phyloP scores from a whole-genome alignment of 306 rosid species.

The Medicago ruthenica region DNA sequence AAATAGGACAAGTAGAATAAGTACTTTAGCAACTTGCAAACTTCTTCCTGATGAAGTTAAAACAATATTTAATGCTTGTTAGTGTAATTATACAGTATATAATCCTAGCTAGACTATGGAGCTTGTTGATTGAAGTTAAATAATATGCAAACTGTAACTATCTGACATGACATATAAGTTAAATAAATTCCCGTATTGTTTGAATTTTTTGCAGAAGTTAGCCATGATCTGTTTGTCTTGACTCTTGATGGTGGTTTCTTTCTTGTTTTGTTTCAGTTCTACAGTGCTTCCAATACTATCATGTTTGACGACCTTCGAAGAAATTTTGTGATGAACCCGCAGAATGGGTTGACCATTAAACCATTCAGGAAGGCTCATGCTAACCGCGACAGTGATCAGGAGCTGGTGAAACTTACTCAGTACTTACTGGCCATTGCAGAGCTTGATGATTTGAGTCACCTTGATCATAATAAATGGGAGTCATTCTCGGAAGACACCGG shows the following conservation, averaged over 20 bases:
- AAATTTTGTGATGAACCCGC: constrained; percentile 98
- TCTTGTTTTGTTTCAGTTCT: constrained; percentile 63
- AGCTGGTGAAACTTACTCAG: constrained; percentile 83
- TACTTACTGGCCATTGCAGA: constrained; percentile 95
- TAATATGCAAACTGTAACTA: constrained; percentile 12
- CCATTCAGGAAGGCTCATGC: constrained; percentile 99
- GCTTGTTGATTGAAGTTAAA: not conserved
- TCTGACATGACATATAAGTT: not conserved
- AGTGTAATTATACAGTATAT: constrained; percentile 14
- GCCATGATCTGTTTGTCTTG: constrained; percentile 27
- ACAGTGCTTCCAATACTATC: constrained; percentile 78
- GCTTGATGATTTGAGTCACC: constrained; percentile 76
- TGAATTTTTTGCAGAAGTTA: not conserved
- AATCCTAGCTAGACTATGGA: constrained; percentile 13
- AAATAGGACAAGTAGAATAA: not conserved
- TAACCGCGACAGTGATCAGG: constrained; percentile 77
- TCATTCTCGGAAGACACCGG: constrained; percentile 63
- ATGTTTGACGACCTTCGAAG: constrained; percentile 94
- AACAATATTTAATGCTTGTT: no score
- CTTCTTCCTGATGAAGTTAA: constrained; percentile 20
- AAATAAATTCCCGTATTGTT: not conserved
- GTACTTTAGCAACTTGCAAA: not conserved
- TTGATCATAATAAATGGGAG: constrained; percentile 77
- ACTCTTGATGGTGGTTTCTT: constrained; percentile 37
- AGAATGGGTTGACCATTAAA: constrained; percentile 85